A percentile compares a stretch with the other conserved stretches of the same genome.
These are phyloP conservation scores for Fusarium duplospermum DNA, from an alignment of 2,329 filamentous ascomycete species.

Conservation along the genomic window DNA sequence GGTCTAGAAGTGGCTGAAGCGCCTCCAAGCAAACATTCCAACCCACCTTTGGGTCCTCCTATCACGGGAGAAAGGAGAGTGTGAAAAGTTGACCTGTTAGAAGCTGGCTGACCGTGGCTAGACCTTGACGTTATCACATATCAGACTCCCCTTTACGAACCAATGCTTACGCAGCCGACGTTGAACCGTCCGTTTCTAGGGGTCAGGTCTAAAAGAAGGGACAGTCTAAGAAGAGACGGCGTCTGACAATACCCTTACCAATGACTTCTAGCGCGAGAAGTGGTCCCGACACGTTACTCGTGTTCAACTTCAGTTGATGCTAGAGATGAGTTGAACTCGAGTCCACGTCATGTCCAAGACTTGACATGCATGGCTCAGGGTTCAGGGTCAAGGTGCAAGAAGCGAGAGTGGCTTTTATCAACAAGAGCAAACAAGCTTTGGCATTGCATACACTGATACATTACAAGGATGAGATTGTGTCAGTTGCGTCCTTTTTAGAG, in stretches of 20 bases:
- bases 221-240: background rate
- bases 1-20: background rate
- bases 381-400: background rate
- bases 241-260: background rate
- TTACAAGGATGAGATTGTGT: background rate
- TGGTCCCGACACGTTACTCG: background rate
- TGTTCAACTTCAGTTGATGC: background rate
- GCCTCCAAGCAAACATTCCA: background rate
- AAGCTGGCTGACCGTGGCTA: background rate
- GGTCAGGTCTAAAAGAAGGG: background rate
- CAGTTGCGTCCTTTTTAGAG: background rate
- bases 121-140: background rate
- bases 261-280: background rate
- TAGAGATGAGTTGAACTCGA: background rate
- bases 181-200: background rate
- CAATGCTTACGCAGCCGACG: background rate
- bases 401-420: background rate
- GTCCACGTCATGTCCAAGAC: background rate
- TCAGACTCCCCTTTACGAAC: background rate
- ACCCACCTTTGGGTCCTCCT: background rate
- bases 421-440: background rate
- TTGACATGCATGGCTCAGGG: background rate
- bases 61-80: background rate
- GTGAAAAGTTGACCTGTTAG: background rate
- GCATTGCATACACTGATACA: background rate